Evolutionary conservation across 148 eudicot species (phyloP), one percentile per base, ranked within the genome.

Genomic region (Cornus controversa): DNA sequence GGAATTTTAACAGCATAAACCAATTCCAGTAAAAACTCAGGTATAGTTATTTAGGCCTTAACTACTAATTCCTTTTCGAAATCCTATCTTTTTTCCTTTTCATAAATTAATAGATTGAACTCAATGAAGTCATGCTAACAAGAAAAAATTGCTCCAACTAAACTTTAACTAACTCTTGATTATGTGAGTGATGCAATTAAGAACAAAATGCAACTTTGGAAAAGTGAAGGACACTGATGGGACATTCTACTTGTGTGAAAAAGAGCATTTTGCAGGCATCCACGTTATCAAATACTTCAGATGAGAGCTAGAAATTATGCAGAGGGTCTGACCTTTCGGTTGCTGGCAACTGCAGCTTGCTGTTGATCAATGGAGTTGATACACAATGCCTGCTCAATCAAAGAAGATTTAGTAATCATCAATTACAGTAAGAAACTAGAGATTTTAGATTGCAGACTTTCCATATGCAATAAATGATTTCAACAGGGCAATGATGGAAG

Each of bases 261-360:
- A 53, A 53, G 34, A 66, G 15, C 70, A 40, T 42, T 50, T 31
- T 66, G 34, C 80, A 63, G 24, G 53, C 29, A 75, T 13, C 27
- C 37, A 40, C 40, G 23, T 16, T 53, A 25, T 65, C 78, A 75
- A 26, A 28, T 65, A 75, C 26, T 50, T 53, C 64, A 67, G 34
- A 82, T 40, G 60, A 60, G 18, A 31, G 65, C 25, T 27, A 45
- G 16, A 66, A 31, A 40, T 31, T 66, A 47, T 23, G 50, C 63
- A 50, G 45, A 70, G 36, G 72, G 63, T 67, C 72, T 69, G 80
- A 96, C 99, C 99, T 93, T 93, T 78, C 84, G 84, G 88, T 90
- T 93, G 85, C 92, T 87, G 45, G 99, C 90, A 81, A 96, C 86
- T 72, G 94, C 97, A 84, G 90, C 95, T 76, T 90, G 90, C 73